phyloP scores from a whole-genome alignment of 495 filamentous ascomycete species.

The Schizothecium vesticola region DNA sequence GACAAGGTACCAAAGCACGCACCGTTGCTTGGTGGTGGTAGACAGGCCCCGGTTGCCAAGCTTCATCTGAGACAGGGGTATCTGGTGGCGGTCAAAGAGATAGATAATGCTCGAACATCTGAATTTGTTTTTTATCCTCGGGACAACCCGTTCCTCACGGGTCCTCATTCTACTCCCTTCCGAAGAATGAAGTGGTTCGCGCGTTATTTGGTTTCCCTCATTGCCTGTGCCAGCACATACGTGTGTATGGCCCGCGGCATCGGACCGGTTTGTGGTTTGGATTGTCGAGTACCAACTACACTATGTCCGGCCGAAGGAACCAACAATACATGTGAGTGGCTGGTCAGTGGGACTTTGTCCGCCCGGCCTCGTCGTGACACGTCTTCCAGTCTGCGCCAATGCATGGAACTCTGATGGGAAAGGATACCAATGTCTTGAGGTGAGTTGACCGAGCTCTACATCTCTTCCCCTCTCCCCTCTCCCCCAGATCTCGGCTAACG shows the following conservation, averaged over 20 bases:
- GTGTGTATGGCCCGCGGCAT: not conserved
- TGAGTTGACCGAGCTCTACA: not conserved
- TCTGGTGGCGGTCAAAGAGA: no score
- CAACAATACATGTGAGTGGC: not conserved
- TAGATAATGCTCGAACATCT: no score
- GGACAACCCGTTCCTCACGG: no score
- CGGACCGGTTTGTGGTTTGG: constrained; percentile 2
- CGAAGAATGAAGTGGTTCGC: not conserved
- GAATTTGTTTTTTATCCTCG: no score
- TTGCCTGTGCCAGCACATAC: not conserved
- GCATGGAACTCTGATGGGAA: constrained; percentile 7
- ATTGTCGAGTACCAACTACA: not conserved
- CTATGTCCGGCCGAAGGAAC: constrained; percentile 3
- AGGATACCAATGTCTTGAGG: constrained; percentile 5
- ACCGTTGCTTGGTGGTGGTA: no score
- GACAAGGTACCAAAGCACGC: no score
- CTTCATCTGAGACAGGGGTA: no score
- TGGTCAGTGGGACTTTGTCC: no score
- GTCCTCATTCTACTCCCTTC: not conserved
- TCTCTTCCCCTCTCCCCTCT: not conserved
- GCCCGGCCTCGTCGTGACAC: not conserved
- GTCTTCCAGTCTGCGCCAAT: constrained; percentile 6
- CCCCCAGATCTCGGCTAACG: not conserved
- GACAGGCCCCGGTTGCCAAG: no score
- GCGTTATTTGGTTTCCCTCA: not conserved